phyloP scores from a whole-genome alignment of 768 basidiomycete genomes.

The Collybia mongolica region DNA sequence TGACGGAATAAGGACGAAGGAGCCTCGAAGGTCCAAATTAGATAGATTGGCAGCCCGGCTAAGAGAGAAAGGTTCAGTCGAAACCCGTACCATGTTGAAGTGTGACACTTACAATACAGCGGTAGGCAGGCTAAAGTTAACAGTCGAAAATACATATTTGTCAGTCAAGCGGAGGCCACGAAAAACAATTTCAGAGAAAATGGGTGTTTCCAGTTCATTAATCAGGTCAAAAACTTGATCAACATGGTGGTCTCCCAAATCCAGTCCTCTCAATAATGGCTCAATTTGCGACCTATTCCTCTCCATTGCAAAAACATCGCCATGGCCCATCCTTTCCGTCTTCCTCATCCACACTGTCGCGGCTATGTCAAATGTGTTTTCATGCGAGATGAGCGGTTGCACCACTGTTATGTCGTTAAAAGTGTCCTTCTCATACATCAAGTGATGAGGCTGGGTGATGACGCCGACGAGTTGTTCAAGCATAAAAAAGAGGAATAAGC shows the following conservation, averaged over 20 bases:
- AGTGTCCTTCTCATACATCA: too few species aligned
- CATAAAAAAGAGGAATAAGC: too few species aligned
- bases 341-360: conserved; percentile 24
- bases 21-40: conserved; percentile 10
- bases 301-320: neutral
- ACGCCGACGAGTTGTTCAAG: too few species aligned
- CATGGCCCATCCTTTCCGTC: conserved; percentile 1
- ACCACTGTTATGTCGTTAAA: conserved; percentile 7
- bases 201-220: conserved; percentile 15
- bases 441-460: too few species aligned
- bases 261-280: neutral
- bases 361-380: conserved; percentile 24
- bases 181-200: conserved; percentile 24
- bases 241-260: conserved; percentile 8
- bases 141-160: conserved; percentile 14
- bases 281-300: neutral
- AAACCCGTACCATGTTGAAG: neutral
- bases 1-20: conserved; percentile 8
- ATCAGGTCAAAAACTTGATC: neutral
- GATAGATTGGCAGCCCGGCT: conserved; percentile 7
- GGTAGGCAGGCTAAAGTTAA: conserved; percentile 21
- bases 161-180: conserved; percentile 19
- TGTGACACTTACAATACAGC: conserved; percentile 13
- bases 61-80: neutral
- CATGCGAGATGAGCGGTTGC: conserved; percentile 18